phyloP scores from a whole-genome alignment of 805 yeast genomes.

The Saitoella complicata region DNA sequence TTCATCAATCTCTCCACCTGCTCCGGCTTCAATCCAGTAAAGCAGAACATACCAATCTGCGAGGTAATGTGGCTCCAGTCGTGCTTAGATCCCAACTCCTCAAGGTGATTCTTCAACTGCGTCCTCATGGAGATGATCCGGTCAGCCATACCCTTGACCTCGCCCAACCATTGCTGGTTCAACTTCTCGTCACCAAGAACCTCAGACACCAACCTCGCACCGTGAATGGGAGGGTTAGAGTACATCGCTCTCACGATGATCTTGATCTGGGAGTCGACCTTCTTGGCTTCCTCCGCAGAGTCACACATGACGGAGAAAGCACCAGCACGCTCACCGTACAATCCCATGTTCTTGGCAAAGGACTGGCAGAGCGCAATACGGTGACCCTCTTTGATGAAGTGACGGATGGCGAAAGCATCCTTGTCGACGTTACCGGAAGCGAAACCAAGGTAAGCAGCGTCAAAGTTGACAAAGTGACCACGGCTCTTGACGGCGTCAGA shows the following conservation, averaged over 20 bases:
- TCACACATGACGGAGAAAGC: slow-evolving; percentile 47
- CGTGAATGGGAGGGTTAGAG: slow-evolving; percentile 91
- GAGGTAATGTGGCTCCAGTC: slow-evolving; percentile 75
- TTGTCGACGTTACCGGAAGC: slow-evolving; percentile 73
- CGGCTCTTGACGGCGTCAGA: slow-evolving; percentile 42
- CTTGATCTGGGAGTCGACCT: slow-evolving; percentile 65
- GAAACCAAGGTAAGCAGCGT: slow-evolving; percentile 94
- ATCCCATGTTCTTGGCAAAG: slow-evolving; percentile 63
- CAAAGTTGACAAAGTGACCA: slow-evolving; percentile 69
- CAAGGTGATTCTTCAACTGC: slow-evolving; percentile 45
- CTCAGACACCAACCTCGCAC: slow-evolving; percentile 72
- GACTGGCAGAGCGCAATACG: slow-evolving; percentile 80
- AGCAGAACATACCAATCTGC: slow-evolving; percentile 95
- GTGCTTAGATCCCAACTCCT: slow-evolving; percentile 36
- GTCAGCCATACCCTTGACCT: slow-evolving; percentile 62
- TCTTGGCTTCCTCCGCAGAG: slow-evolving; percentile 29
- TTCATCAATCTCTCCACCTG: slow-evolving; percentile 59
- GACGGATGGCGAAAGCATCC: slow-evolving; percentile 71
- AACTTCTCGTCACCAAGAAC: slow-evolving; percentile 48
- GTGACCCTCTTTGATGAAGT: slow-evolving; percentile 30
- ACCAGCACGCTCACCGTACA: slow-evolving; percentile 91
- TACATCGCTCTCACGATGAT: slow-evolving; percentile 70
- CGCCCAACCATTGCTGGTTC: slow-evolving; percentile 58
- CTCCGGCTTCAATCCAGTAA: slow-evolving; percentile 57
- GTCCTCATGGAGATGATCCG: slow-evolving; percentile 62